phyloP scores from a whole-genome alignment of 345 rosid species.

The Triadica sebifera region DNA sequence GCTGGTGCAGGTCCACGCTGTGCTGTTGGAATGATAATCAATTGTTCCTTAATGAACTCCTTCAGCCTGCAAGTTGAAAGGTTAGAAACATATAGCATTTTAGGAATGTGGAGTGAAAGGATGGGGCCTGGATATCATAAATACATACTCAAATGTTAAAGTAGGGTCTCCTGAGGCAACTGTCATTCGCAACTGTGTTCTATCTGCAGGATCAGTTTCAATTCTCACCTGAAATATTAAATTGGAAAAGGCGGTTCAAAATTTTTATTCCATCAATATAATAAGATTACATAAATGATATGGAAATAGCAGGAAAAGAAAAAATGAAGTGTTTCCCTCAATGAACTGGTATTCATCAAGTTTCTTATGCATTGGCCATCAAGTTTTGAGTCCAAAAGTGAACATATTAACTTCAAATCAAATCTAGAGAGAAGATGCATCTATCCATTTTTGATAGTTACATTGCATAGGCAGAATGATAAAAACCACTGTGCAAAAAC shows the following conservation, averaged over 20 bases:
- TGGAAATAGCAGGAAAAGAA: not conserved
- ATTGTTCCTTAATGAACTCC: constrained; percentile 88
- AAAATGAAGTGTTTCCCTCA: not conserved
- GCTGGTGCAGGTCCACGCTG: constrained; percentile 43
- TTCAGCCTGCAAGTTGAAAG: constrained; percentile 61
- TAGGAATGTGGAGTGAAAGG: not conserved
- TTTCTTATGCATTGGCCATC: too few relatives aligned
- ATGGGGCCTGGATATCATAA: not conserved
- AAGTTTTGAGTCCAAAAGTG: not conserved
- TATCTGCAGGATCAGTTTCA: constrained; percentile 97
- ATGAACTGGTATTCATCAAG: not conserved
- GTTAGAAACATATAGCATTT: constrained; percentile 14
- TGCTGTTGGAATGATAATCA: constrained; percentile 53
- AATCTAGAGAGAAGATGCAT: not conserved
- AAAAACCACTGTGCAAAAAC: not conserved
- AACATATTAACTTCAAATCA: not conserved
- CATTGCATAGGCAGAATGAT: not conserved
- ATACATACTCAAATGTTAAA: constrained; percentile 77
- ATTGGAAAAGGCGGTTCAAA: constrained; percentile 7
- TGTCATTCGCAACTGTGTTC: constrained; percentile 96
- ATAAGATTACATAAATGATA: not conserved
- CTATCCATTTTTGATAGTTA: not conserved
- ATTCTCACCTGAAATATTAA: constrained; percentile 61
- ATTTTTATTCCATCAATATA: not conserved
- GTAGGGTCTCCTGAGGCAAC: constrained; percentile 89